phyloP scores from a whole-genome alignment of 495 filamentous ascomycete species.

The Tuber aestivum region DNA sequence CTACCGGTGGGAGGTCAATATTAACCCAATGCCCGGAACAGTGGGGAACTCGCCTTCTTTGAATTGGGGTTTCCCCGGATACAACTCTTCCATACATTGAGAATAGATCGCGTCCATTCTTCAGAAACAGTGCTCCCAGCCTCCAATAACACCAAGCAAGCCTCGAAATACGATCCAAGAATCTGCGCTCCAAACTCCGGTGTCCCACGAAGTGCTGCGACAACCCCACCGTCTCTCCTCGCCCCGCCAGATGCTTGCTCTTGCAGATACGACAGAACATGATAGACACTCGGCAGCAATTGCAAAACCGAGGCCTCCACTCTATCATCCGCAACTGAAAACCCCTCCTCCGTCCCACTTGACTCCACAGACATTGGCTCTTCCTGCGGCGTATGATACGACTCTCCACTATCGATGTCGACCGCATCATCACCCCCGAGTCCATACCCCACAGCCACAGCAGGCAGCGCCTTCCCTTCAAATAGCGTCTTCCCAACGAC shows the following conservation, averaged over 20 bases:
- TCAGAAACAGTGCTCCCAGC: slow-evolving; percentile 9
- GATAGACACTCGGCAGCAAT: background rate
- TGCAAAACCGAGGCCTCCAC: background rate
- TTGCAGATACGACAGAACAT: slow-evolving; percentile 27
- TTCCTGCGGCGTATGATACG: background rate
- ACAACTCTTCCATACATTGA: slow-evolving; percentile 36
- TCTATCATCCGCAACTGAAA: background rate
- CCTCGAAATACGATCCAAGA: slow-evolving; percentile 35
- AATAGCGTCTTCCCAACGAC: slow-evolving; percentile 28
- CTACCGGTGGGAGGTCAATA: slow-evolving; percentile 6
- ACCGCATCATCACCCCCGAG: background rate
- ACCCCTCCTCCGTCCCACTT: background rate
- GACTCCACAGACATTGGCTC: background rate
- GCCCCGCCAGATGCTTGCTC: background rate
- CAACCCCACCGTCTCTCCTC: slow-evolving; percentile 16
- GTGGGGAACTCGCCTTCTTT: slow-evolving; percentile 27
- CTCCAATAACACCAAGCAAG: slow-evolving; percentile 15
- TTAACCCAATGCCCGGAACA: background rate
- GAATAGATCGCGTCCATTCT: slow-evolving; percentile 21
- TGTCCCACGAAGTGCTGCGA: slow-evolving; percentile 20
- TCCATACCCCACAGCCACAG: background rate
- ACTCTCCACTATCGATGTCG: background rate
- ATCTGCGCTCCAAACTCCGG: slow-evolving; percentile 30
- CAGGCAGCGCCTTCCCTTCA: slow-evolving; percentile 2
- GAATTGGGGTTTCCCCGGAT: slow-evolving; percentile 38